Evolutionary conservation across 768 basidiomycete species (phyloP).

Genomic region (Leccinum ochraceum): DNA sequence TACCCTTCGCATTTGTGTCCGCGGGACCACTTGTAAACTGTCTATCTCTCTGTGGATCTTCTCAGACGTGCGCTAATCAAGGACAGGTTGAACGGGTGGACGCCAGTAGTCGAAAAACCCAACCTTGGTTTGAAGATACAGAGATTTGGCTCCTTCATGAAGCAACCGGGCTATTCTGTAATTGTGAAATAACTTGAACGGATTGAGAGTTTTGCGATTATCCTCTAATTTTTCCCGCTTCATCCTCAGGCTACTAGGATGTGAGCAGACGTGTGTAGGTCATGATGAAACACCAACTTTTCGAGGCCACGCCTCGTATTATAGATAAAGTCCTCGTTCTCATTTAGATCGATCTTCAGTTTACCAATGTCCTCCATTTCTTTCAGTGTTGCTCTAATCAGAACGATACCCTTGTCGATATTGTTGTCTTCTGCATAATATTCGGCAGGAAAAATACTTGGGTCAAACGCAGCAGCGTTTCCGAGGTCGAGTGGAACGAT

Average conservation of each 20-base stretch:
- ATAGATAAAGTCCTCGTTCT: not conserved
- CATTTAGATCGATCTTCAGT: no score
- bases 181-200: not conserved
- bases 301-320: not conserved
- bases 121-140: constrained; percentile 5
- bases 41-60: constrained; percentile 1
- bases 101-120: not conserved
- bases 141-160: not conserved
- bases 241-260: not conserved
- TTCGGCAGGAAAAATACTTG: not conserved
- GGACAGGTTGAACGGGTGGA: no score
- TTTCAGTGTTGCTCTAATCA: constrained; percentile 7
- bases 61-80: constrained; percentile 10
- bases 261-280: not conserved
- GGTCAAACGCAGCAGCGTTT: not conserved
- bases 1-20: not conserved
- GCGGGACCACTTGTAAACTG: constrained; percentile 6
- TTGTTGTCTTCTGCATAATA: not conserved
- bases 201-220: constrained; percentile 4
- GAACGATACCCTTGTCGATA: not conserved
- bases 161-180: not conserved
- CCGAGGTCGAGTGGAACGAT: not conserved
- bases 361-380: constrained; percentile 2
- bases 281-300: not conserved
- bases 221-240: not conserved